Percentiles rank a stretch among this genome's conserved stretches.
phyloP scores from a whole-genome alignment of 1,284 basidiomycete species.

The Moesziomyces sp. region DNA sequence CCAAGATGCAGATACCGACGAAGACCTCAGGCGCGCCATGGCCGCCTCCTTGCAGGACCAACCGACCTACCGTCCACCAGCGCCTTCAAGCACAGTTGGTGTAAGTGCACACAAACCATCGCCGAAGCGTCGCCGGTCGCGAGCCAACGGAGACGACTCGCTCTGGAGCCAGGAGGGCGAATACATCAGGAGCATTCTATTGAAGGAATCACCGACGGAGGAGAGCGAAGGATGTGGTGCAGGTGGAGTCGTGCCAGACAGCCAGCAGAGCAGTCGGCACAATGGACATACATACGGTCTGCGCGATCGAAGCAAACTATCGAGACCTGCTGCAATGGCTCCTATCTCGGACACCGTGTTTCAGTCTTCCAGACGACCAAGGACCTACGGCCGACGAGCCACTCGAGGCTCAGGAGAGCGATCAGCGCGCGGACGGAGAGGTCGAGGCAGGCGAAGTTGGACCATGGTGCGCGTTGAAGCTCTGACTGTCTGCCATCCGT shows the following conservation, averaged over 20 bases:
- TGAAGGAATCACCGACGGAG: not conserved
- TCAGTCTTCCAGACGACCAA: conserved; percentile 1
- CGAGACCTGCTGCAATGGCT: conserved; percentile 2
- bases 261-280: not conserved
- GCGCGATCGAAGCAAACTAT: conserved; percentile 19
- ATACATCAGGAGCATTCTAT: too few relatives aligned
- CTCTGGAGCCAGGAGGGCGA: not conserved
- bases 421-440: conserved; percentile 3
- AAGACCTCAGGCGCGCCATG: conserved; percentile 44
- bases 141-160: not conserved
- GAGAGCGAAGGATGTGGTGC: not conserved
- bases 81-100: conserved; percentile 36
- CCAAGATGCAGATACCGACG: conserved; percentile 35
- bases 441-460: conserved; percentile 12
- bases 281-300: conserved; percentile 10
- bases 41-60: conserved; percentile 40
- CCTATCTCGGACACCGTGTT: conserved; percentile 4
- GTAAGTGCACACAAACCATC: conserved; percentile 22
- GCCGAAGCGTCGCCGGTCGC: not conserved
- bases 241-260: not conserved
- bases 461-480: conserved; percentile 20
- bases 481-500: not conserved
- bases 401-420: not conserved
- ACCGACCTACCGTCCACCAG: conserved; percentile 22
- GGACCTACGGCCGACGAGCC: conserved; percentile 7